phyloP scores from a whole-genome alignment of 768 basidiomycete genomes.

The Collybia sordida region DNA sequence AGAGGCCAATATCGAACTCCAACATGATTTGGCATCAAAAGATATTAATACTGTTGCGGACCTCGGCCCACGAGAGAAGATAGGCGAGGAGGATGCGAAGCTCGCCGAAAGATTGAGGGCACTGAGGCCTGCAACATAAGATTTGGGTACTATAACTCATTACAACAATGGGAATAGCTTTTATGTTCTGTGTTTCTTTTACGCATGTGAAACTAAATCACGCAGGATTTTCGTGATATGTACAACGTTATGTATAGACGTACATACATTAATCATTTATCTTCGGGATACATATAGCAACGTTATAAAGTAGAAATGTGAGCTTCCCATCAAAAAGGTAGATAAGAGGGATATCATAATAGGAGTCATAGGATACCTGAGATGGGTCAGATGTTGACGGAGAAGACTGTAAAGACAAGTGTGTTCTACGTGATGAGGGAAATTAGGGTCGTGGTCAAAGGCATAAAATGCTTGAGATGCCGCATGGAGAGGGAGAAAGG shows the following conservation, averaged over 20 bases:
- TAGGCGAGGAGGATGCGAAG: slow-evolving; percentile 76
- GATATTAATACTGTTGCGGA: slow-evolving; percentile 61
- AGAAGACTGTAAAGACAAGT: slow-evolving; percentile 12
- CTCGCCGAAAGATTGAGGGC: slow-evolving; percentile 89
- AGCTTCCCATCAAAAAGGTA: too few relatives aligned
- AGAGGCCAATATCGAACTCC: slow-evolving; percentile 92
- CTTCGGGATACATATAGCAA: slow-evolving; percentile 14
- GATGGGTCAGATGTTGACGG: background rate
- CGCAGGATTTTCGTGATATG: background rate
- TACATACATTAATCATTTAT: slow-evolving; percentile 15
- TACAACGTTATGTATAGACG: slow-evolving; percentile 4
- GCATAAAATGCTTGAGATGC: slow-evolving; percentile 1
- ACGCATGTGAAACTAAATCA: slow-evolving; percentile 4
- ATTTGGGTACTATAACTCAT: too few relatives aligned
- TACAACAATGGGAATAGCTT: background rate
- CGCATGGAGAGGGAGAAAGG: background rate
- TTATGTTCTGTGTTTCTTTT: slow-evolving; percentile 3
- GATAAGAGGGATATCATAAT: too few relatives aligned
- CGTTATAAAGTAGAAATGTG: too few relatives aligned
- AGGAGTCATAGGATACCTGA: background rate
- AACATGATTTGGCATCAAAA: slow-evolving; percentile 81
- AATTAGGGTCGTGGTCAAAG: slow-evolving; percentile 1
- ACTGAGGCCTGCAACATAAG: slow-evolving; percentile 71
- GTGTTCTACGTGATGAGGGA: background rate
- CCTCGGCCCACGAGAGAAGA: slow-evolving; percentile 46